A percentile compares a stretch with the other conserved stretches of the same genome.
phyloP scores from a whole-genome alignment of 2,329 filamentous ascomycete species.

The Penicillium sp. region DNA sequence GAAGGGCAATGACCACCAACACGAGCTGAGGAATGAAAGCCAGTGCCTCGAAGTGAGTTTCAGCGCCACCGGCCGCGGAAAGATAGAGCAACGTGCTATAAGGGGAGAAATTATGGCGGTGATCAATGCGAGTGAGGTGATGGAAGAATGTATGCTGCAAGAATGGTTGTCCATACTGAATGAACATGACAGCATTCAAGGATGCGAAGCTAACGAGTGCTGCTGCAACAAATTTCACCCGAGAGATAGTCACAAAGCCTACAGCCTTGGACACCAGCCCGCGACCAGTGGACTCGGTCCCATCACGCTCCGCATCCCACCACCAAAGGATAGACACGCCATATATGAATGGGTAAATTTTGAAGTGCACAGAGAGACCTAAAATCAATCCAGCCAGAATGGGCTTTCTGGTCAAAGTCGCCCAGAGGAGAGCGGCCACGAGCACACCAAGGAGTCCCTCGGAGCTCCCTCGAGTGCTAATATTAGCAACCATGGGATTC shows the following conservation, averaged over 20 bases:
- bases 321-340: conserved; percentile 59
- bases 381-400: conserved; percentile 71
- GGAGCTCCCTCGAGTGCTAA: conserved; percentile 91
- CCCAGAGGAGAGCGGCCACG: conserved; percentile 81
- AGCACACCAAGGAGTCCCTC: conserved; percentile 87
- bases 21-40: conserved; percentile 88
- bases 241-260: conserved; percentile 41
- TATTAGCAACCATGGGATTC: conserved; percentile 97
- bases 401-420: conserved; percentile 65
- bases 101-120: conserved; percentile 96
- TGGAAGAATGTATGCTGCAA: conserved; percentile 89
- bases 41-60: conserved; percentile 65
- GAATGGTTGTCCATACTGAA: conserved; percentile 75
- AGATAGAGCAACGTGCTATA: conserved; percentile 93
- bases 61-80: conserved; percentile 63
- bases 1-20: conserved; percentile 75
- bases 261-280: conserved; percentile 19
- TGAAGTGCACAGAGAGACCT: conserved; percentile 89
- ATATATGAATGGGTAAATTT: conserved; percentile 98
- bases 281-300: neutral
- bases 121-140: conserved; percentile 89
- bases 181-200: conserved; percentile 79
- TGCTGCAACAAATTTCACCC: conserved; percentile 47
- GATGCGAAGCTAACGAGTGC: conserved; percentile 72
- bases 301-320: conserved; percentile 34